phyloP scores from a whole-genome alignment of 2,329 filamentous ascomycete genomes.

The Colletotrichum lentis region DNA sequence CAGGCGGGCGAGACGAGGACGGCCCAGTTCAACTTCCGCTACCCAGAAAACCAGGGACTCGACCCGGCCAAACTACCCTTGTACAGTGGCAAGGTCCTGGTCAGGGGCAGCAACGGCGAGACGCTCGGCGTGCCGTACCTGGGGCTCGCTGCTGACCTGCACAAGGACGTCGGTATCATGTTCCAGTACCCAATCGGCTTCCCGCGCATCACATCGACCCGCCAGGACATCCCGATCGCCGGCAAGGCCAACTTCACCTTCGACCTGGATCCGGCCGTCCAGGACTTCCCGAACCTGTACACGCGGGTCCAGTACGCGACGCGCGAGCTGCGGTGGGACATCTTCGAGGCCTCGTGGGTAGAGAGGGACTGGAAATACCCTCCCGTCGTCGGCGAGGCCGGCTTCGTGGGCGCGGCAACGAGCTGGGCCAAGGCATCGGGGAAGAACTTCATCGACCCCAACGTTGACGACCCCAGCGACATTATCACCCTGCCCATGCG shows the following conservation, averaged over 20 bases:
- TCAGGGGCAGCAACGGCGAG: constrained; percentile 46
- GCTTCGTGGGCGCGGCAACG: constrained; percentile 55
- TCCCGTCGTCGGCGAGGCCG: constrained; percentile 47
- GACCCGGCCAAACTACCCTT: constrained; percentile 44
- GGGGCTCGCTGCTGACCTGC: constrained; percentile 37
- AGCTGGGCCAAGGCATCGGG: constrained; percentile 49
- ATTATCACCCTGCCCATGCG: constrained; percentile 51
- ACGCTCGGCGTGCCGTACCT: constrained; percentile 48
- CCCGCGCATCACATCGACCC: constrained; percentile 29
- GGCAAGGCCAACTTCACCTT: constrained; percentile 44
- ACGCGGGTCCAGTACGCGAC: constrained; percentile 41
- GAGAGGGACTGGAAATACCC: constrained; percentile 55
- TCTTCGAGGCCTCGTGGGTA: constrained; percentile 51
- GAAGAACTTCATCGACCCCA: constrained; percentile 49
- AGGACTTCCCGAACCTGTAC: constrained; percentile 44
- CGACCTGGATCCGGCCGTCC: constrained; percentile 39
- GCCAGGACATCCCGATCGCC: constrained; percentile 21
- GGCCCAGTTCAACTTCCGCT: constrained; percentile 29
- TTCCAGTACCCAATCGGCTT: constrained; percentile 31
- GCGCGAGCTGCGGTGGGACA: constrained; percentile 45
- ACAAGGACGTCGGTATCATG: constrained; percentile 27
- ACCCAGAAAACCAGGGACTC: constrained; percentile 21
- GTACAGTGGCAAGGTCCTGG: constrained; percentile 48
- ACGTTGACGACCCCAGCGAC: constrained; percentile 49
- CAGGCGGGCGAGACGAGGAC: constrained; percentile 28